Evolutionary conservation across 768 basidiomycete genomes (phyloP), one percentile per base, ranked within the genome.

Genomic region (Coprinopsis marcescibilis): DNA sequence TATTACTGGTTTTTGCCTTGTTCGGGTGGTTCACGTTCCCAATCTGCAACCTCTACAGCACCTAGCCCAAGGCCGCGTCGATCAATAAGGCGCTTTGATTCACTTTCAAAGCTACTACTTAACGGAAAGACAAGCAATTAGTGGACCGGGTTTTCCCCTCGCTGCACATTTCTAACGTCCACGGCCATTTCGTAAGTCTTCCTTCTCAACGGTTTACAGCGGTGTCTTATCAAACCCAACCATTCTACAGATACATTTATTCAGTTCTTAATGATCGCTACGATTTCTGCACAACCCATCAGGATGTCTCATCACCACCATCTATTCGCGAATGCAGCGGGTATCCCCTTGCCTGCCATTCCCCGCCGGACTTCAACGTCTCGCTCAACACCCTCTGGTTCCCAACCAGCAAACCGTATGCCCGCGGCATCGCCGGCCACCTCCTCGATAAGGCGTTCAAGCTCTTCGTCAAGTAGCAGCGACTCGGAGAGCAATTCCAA

Each of bases 341-440:
- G 77, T 2, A 66, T 67, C 6, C 75, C 83, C 45, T 73, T 85
- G n/a, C 83, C 83, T 13, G 67, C 75, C 42, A 70, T 85, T 43
- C 81, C 85, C 29, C 75, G 81, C 44, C 68, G 82, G 39, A 60
- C 57, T 27, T 57, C 67, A 54, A 62, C 62, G 54, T 38, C 62
- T 50, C 57, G 45, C 59, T 27, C 54, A 56, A 26, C 55, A 55
- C 43, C 26, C 38, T 35, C 20, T 13, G 13, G 36, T 15, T 43
- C 43, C 11, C 34, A 15, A 20, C 20, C 26, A 35, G 43, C 24
- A 25, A 19, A 23, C 12, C 37, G 15, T 46, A 43, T 7, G 7
- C 12, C 20, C 29, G 48, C 20, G 17, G 33, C 10, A 8, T n/a
- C 34, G 10, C 15, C 14, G 6, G 43, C n/a, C n/a, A n/a, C n/a